These are phyloP conservation scores for Pseudopithomyces chartarum DNA, from an alignment of 2,329 filamentous ascomycete genomes.

Conservation along the genomic window DNA sequence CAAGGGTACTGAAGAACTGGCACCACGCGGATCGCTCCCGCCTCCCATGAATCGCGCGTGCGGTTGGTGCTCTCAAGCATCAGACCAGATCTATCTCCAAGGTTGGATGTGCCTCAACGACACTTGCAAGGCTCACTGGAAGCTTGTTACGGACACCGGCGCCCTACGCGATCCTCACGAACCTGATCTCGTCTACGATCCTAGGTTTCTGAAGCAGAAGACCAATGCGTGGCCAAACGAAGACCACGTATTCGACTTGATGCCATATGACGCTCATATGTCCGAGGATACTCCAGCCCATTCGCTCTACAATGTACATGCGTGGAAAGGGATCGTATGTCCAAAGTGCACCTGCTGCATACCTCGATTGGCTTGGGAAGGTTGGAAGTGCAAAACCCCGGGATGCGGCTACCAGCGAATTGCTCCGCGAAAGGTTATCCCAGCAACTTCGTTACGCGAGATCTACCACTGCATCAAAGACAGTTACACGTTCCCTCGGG, in stretches of 20 bases:
- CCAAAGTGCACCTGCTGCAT: conserved; percentile 66
- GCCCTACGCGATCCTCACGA: conserved; percentile 38
- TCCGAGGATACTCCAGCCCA: conserved; percentile 45
- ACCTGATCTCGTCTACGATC: conserved; percentile 56
- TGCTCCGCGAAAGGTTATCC: conserved; percentile 31
- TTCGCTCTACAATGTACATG: conserved; percentile 56
- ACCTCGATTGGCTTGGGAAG: conserved; percentile 63
- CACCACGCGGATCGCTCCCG: conserved; percentile 35
- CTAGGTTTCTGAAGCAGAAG: conserved; percentile 62
- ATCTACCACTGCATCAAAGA: conserved; percentile 29
- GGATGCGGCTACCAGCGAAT: conserved; percentile 55
- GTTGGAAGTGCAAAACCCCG: conserved; percentile 64
- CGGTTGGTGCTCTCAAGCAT: conserved; percentile 34
- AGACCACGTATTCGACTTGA: conserved; percentile 4
- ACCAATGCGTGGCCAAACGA: conserved; percentile 48
- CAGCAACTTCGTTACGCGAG: conserved; percentile 36
- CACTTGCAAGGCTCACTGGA: conserved; percentile 62
- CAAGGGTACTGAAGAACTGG: conserved; percentile 31
- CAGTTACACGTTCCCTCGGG: conserved; percentile 37
- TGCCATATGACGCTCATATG: conserved; percentile 15
- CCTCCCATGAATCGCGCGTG: conserved; percentile 45
- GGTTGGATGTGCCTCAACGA: conserved; percentile 65
- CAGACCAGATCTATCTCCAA: conserved; percentile 48
- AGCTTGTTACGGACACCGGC: conserved; percentile 29
- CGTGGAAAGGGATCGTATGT: conserved; percentile 70